A percentile compares a stretch with the other conserved stretches of the same genome.
Conservation (phyloP, 2,329 filamentous ascomycete genomes). For the Trichoderma polysporum region DNA sequence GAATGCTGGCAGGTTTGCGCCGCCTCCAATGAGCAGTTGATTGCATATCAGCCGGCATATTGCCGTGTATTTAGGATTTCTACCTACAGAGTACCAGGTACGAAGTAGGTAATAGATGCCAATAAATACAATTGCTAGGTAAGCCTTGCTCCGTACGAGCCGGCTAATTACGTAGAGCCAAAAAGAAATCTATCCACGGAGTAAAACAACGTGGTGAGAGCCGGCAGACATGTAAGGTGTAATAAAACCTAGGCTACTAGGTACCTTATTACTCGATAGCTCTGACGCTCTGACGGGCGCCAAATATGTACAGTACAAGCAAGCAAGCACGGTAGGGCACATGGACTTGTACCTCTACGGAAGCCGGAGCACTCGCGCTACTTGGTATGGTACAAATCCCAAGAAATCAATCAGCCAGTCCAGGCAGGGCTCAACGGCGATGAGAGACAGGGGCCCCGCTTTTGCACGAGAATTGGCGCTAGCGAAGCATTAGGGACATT, state of each 20-base stretch:
- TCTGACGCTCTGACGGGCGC: background rate
- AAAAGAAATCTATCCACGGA: background rate
- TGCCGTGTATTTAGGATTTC: constrained; percentile 1
- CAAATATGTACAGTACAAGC: background rate
- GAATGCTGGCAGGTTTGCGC: background rate
- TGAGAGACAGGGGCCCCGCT: constrained; percentile 11
- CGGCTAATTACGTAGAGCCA: background rate
- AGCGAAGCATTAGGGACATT: constrained; percentile 38
- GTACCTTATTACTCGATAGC: background rate
- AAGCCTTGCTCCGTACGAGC: background rate
- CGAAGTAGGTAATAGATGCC: no score
- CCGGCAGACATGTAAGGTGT: background rate
- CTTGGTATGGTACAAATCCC: background rate
- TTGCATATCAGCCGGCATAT: constrained; percentile 2
- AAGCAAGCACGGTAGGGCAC: background rate
- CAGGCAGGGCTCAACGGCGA: constrained; percentile 3
- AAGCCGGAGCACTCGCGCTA: background rate
- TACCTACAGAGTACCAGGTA: no score
- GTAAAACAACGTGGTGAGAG: background rate
- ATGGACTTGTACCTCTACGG: no score
- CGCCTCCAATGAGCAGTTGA: background rate
- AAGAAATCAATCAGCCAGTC: no score
- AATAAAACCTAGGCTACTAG: background rate
- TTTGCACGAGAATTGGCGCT: constrained; percentile 29
- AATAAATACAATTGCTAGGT: background rate